Evolutionary conservation across 2,329 filamentous ascomycete genomes (phyloP), one percentile per base, ranked within the genome.

Genomic region (Phoma sp.): DNA sequence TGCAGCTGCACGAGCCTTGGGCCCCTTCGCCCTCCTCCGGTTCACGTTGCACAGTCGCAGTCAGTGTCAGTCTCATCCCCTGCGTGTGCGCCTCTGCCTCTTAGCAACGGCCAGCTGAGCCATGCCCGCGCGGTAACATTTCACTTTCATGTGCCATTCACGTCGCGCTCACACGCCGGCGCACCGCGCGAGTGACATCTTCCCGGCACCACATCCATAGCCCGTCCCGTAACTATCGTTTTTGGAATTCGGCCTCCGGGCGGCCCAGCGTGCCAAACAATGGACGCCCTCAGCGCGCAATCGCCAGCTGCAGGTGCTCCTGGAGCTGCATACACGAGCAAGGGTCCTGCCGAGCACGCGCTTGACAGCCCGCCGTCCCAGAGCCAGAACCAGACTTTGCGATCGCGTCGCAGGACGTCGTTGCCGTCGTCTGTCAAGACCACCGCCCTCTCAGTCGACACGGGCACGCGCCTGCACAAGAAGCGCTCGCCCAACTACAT

Each of bases 401-500:
- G 61, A 33, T 55, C 63, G 57, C 68, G 69, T 40, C 67, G 71
- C 25, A 65, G 66, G 39, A 60, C 62, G 54, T 71, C 70, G 47
- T 65, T 67, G 32, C 67, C 70, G 18, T 57, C 65, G 18, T 50
- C 58, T 22, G 52, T 52, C 45, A 52, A 53, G 47, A 55, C 64
- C 11, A 23, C 58, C 11, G 47, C 55, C 25, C 62, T 65, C 53
- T 52, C 60, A 11, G 58, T 58, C 39, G 47, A 43, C 41, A 41
- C 45, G 27, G 27, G 13, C 30, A 7, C 25, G 27, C 27, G 27
- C 27, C 27, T 29, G n/a, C 14, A 25, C 18, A 47, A 47, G 45
- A 39, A 47, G 29, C 51, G 29, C 33, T 61, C 72, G 25, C 57
- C 73, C 8, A 72, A 73, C 64, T 68, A 69, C 60, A 61, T 77